These are phyloP conservation scores for Amphichorda felina DNA, from an alignment of 2,329 filamentous ascomycete genomes.

Conservation along the genomic window DNA sequence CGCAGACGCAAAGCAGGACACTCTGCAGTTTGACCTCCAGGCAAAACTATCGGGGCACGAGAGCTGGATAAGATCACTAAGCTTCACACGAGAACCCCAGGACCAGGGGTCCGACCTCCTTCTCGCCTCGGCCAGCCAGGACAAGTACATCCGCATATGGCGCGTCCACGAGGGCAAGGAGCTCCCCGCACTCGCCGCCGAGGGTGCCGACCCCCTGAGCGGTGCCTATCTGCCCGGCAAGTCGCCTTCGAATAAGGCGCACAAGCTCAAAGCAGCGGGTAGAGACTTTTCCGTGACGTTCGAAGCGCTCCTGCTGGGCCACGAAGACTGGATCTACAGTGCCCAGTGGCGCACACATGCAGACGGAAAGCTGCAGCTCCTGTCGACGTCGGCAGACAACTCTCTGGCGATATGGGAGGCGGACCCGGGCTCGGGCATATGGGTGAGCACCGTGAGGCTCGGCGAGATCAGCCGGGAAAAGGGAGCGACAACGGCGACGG, in stretches of 20 bases:
- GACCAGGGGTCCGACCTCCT: constrained; percentile 54
- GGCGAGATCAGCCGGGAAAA: constrained; percentile 93
- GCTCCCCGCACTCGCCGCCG: constrained; percentile 42
- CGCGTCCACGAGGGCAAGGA: constrained; percentile 62
- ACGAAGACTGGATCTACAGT: constrained; percentile 98
- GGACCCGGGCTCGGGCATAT: constrained; percentile 74
- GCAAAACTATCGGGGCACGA: constrained; percentile 82
- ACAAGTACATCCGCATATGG: constrained; percentile 95
- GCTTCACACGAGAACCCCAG: constrained; percentile 55
- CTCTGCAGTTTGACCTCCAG: constrained; percentile 51
- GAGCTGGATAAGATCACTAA: constrained; percentile 83
- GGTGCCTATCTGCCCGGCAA: constrained; percentile 53
- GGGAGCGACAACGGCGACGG: constrained; percentile 90
- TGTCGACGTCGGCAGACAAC: constrained; percentile 91
- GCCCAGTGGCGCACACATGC: constrained; percentile 55
- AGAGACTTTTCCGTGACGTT: constrained; percentile 75
- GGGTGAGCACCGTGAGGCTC: constrained; percentile 74
- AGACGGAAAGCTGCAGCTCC: constrained; percentile 51
- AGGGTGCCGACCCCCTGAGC: constrained; percentile 41
- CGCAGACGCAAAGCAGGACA: constrained; percentile 7
- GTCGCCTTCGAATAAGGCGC: constrained; percentile 79
- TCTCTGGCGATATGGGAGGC: constrained; percentile 89
- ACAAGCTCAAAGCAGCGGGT: constrained; percentile 53
- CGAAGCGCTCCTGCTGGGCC: constrained; percentile 83
- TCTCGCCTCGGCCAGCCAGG: constrained; percentile 87